Conservation (phyloP, 495 filamentous ascomycete genomes). For the Friedmanniomyces endolithicus region DNA sequence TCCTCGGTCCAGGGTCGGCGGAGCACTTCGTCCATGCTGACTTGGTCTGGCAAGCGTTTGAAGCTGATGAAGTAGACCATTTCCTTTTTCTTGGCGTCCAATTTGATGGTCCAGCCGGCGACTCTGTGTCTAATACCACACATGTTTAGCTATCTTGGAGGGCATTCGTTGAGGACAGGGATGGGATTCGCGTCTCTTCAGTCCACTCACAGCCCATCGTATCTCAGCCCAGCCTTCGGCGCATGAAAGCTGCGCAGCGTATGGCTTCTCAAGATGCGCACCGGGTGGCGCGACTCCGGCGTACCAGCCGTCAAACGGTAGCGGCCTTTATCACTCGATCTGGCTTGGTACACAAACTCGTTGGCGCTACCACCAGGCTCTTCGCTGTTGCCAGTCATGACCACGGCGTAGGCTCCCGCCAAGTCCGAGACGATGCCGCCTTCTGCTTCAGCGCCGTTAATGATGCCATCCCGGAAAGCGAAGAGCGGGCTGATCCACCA, state of each 20-base stretch:
- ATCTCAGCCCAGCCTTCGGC: conserved; percentile 30
- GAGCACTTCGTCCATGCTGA: conserved; percentile 23
- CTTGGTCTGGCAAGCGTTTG: conserved; percentile 20
- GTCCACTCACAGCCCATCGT: conserved; percentile 31
- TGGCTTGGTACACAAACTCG: conserved; percentile 24
- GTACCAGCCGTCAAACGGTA: conserved; percentile 26
- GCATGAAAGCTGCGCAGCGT: conserved; percentile 24
- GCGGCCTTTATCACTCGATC: conserved; percentile 22
- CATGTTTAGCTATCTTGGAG: neutral
- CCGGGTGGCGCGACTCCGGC: conserved; percentile 18
- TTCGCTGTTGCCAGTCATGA: conserved; percentile 27
- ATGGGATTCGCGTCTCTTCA: neutral
- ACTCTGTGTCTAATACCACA: conserved; percentile 14
- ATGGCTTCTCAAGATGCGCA: conserved; percentile 28
- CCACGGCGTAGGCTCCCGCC: conserved; percentile 28
- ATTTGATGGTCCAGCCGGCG: conserved; percentile 20
- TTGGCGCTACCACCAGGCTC: conserved; percentile 11
- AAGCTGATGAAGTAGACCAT: conserved; percentile 26
- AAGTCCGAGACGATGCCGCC: conserved; percentile 26
- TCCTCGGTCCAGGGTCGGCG: conserved; percentile 23
- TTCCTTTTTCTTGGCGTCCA: conserved; percentile 8
- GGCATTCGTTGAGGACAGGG: neutral
- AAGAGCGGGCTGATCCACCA: conserved; percentile 33
- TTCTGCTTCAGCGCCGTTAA: conserved; percentile 19
- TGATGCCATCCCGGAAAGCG: conserved; percentile 30